A percentile compares a stretch with the other conserved stretches of the same genome.
Evolutionary conservation across 768 basidiomycete species (phyloP).

Genomic region (Pisolithus albus): DNA sequence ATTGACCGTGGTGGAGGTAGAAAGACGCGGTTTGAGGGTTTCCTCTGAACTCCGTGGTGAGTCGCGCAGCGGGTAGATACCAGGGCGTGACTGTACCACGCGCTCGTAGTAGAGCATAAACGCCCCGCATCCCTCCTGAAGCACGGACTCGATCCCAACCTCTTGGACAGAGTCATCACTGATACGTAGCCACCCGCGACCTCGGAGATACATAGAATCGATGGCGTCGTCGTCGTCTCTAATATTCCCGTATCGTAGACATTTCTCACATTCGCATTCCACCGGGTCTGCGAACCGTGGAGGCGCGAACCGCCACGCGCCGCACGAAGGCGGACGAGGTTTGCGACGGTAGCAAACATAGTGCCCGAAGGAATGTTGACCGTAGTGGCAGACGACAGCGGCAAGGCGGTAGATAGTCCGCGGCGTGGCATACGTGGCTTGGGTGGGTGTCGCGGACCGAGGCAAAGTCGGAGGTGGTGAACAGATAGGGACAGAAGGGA

Average conservation of each 20-base stretch:
- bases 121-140: conserved; percentile 63
- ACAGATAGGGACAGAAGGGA: conserved; percentile 67
- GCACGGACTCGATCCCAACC: conserved; percentile 66
- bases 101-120: conserved; percentile 97
- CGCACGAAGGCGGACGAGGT: conserved; percentile 45
- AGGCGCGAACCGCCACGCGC: conserved; percentile 33
- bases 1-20: conserved; percentile 29
- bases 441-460: conserved; percentile 51
- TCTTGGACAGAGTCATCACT: conserved; percentile 81
- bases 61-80: conserved; percentile 25
- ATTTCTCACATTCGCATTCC: conserved; percentile 42
- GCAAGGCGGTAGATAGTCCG: conserved; percentile 79
- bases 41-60: conserved; percentile 54
- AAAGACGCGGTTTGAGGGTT: conserved; percentile 50
- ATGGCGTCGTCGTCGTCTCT: conserved; percentile 47
- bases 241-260: conserved; percentile 44
- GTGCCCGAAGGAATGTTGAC: conserved; percentile 89
- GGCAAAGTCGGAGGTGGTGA: conserved; percentile 44
- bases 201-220: conserved; percentile 30
- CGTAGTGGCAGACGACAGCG: conserved; percentile 88
- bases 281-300: conserved; percentile 36
- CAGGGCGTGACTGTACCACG: conserved; percentile 35
- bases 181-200: conserved; percentile 79
- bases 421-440: conserved; percentile 43
- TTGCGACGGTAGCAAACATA: conserved; percentile 88